These are phyloP conservation scores for Suhomyces wounanorum DNA, from an alignment of 1,139 yeast species.

Conservation along the genomic window DNA sequence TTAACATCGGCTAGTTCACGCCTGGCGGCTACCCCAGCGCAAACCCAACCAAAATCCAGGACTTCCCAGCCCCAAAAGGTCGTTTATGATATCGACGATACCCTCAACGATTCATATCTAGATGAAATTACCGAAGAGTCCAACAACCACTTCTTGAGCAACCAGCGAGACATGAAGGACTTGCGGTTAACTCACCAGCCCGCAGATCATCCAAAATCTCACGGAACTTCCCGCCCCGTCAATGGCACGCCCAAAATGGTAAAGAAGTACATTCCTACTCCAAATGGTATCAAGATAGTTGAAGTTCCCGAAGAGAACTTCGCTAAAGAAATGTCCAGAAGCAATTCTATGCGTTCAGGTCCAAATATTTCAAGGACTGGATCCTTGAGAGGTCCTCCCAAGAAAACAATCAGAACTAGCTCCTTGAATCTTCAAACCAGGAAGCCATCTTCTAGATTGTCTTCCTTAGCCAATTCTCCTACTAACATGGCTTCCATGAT, in stretches of 20 bases:
- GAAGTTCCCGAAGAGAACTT: conserved; percentile 47
- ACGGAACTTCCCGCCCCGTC: neutral
- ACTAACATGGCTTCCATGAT: conserved; percentile 12
- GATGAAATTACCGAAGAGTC: conserved; percentile 29
- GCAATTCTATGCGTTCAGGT: conserved; percentile 42
- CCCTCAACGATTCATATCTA: conserved; percentile 31
- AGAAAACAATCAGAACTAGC: conserved; percentile 11
- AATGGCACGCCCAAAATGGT: conserved; percentile 35
- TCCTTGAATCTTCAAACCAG: conserved; percentile 12
- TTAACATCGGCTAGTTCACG: conserved; percentile 15
- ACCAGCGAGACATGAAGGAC: conserved; percentile 18
- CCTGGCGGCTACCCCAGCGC: neutral
- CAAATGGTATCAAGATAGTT: conserved; percentile 49
- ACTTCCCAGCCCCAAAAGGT: conserved; percentile 6
- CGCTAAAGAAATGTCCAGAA: conserved; percentile 42
- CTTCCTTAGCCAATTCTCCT: conserved; percentile 12
- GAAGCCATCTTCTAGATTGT: conserved; percentile 11
- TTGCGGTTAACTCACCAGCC: conserved; percentile 17
- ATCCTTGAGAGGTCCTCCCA: conserved; percentile 19
- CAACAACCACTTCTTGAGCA: conserved; percentile 12
- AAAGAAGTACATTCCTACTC: conserved; percentile 50
- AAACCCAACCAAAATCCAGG: neutral
- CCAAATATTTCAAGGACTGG: conserved; percentile 26
- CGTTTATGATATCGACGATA: conserved; percentile 32
- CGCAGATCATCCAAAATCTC: neutral